Conservation (phyloP, 179 eudicot species). For the Corrigiola litoralis region DNA sequence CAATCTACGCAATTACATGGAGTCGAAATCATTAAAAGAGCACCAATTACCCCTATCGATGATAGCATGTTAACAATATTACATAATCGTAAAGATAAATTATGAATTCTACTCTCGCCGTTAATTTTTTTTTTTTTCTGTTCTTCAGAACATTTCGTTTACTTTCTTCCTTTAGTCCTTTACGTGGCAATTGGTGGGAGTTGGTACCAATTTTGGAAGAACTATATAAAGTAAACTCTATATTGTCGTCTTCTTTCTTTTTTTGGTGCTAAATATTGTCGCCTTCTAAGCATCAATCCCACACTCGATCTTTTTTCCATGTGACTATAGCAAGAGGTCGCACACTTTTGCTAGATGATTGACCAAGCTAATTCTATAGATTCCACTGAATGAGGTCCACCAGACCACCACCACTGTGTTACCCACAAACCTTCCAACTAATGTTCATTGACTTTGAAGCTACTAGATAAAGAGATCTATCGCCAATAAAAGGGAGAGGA, state of each 20-base stretch:
- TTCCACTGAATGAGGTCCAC: conserved; percentile 11
- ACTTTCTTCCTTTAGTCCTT: too few species aligned
- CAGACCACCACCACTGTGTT: background rate
- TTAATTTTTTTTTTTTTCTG: background rate
- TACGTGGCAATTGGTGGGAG: conserved; percentile 13
- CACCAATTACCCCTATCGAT: too few species aligned
- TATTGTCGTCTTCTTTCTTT: conserved; percentile 14
- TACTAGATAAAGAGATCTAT: too few species aligned
- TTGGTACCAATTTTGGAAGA: conserved; percentile 17
- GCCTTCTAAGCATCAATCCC: conserved; percentile 20
- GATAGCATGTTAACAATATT: too few species aligned
- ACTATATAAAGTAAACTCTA: background rate
- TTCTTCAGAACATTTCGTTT: too few species aligned
- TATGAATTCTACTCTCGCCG: too few species aligned
- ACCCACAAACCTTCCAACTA: conserved; percentile 15
- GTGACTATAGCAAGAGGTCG: background rate
- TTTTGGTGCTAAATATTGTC: too few species aligned
- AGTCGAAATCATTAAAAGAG: too few species aligned
- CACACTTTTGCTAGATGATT: conserved; percentile 4
- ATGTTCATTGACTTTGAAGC: conserved; percentile 14
- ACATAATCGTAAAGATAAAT: too few species aligned
- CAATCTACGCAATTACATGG: too few species aligned
- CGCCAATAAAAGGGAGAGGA: too few species aligned
- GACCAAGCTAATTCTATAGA: conserved; percentile 16
- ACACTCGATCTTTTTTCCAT: conserved; percentile 1